Base-by-base conservation (phyloP, 768 basidiomycete species). In the Botryobasidium botryosum region DNA sequence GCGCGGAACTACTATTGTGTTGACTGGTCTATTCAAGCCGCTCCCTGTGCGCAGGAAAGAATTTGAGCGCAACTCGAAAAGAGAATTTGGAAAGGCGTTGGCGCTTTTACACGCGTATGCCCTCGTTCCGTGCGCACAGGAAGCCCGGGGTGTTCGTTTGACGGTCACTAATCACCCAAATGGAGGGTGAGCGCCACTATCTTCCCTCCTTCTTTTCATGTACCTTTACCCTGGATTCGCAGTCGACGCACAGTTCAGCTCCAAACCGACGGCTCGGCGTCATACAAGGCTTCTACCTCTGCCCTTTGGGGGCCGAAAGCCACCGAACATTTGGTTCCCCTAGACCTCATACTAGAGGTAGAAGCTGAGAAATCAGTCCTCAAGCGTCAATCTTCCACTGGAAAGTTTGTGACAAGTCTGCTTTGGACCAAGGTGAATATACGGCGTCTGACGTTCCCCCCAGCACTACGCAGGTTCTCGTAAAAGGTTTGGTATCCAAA, bases 41-140 rank as follows among this genome's bases (percentile, higher is more conserved):
- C 68, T 96, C 0, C 87, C 94, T 1, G 94, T 99, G 5, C 72
- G 92, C 4, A 69, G 87, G 5, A 91, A 91, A 58, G 94, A 97
- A 53, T 70, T 96, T 26, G 79, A 87, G 55, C 66, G 85, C 44
- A 90, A 92, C 52, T 67, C 69, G 1, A 96, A 92, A 57, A 74
- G 88, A 33, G 92, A 97, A 53, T 91, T 82, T 54, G 74, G 65
- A 3, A 94, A 94, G 55, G 81, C 83, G 1, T 57, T 96, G n/a
- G 64, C 70, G 5, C 64, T 94, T 13, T 61, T 97, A 33, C 75
- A 79, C 37, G 87, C 84, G 0, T 99, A 97, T 60, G 91, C 90
- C 0, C 65, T 99, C 3, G 78, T 85, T 0, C 86, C 85, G 0
- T 87, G 84, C 44, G 62, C 70, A 12, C 54, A 60, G 35, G 65